These are phyloP conservation scores for Immersiporthe knoxdaviesiana DNA, from an alignment of 2,329 filamentous ascomycete genomes.

Conservation along the genomic window DNA sequence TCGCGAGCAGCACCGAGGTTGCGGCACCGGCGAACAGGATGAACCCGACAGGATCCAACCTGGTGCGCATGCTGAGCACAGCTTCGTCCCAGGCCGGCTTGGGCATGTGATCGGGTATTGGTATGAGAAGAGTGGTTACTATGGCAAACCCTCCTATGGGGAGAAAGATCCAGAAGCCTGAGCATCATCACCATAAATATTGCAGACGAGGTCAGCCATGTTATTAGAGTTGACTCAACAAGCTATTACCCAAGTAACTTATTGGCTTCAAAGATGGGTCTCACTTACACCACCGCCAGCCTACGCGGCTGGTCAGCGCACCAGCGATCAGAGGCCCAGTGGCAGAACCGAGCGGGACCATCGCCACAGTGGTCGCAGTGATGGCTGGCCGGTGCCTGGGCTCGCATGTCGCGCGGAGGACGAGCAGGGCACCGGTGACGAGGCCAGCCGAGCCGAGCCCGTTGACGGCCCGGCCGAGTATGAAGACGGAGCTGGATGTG, in stretches of 20 bases:
- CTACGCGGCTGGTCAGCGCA: not conserved
- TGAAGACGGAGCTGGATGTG: conserved; percentile 1
- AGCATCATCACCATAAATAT: not conserved
- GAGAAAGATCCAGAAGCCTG: not conserved
- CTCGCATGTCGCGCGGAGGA: not conserved
- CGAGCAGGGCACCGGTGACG: not conserved
- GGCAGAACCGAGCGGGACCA: not conserved
- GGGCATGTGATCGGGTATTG: not conserved
- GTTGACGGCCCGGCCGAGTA: not conserved
- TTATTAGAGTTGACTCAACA: no score
- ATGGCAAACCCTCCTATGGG: not conserved
- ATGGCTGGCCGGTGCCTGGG: not conserved
- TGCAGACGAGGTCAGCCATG: not conserved
- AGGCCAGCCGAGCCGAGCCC: not conserved
- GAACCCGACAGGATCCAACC: not conserved
- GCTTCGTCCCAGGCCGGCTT: not conserved
- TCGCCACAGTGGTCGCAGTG: not conserved
- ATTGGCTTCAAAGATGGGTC: not conserved
- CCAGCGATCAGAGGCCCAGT: not conserved
- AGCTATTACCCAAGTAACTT: no score
- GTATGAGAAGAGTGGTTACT: not conserved
- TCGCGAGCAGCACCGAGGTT: not conserved
- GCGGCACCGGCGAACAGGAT: not conserved
- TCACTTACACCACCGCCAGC: not conserved
- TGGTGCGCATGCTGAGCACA: not conserved